Base-by-base conservation (phyloP, 345 rosid genomes). In the Salix brachista region DNA sequence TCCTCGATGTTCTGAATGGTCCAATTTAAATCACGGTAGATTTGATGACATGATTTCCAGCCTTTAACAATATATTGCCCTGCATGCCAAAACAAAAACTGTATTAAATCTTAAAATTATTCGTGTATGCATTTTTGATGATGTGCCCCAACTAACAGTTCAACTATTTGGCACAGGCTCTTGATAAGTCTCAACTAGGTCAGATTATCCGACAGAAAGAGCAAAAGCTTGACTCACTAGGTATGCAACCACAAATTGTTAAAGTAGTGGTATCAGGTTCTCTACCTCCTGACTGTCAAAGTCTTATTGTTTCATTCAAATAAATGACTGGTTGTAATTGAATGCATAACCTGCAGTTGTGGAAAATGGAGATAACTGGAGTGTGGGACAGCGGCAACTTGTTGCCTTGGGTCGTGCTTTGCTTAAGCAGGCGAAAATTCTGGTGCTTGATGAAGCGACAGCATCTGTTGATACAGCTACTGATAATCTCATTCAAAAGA, bases 311-410 rank as follows among this genome's bases (percentile, higher is more conserved):
- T 19, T 21, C 32, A 3, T 19, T 36, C n/a, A 30, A 67, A 69
- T 36, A 58, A 58, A 79, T 80, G 66, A 61, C 58, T 25, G 4
- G 74, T 72, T 64, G 74, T 65, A 10, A 69, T 82, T 52, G 19
- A 48, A 58, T 81, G 76, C 72, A 75, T 70, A 74, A 48, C 65
- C 54, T 82, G 65, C 84, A 96, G 99, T 96, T 67, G 72, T 91
- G 76, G 99, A 96, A 83, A 96, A 88, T 85, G 99, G 99, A 84
- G 99, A 96, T 78, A 96, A 96, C 87, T 96, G 99, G 99, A 96
- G 99, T 79, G 97, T 96, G 78, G 99, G 99, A 66, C 98, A 96
- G 77, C 84, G 98, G 73, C 99, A 96, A 82, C 93, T 96, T 64
- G 97, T 96, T 81, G 88, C 98, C 61, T 85, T 96, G 7, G 99